Base-by-base conservation (phyloP, 805 yeast genomes). In the Monosporozyma solicola region DNA sequence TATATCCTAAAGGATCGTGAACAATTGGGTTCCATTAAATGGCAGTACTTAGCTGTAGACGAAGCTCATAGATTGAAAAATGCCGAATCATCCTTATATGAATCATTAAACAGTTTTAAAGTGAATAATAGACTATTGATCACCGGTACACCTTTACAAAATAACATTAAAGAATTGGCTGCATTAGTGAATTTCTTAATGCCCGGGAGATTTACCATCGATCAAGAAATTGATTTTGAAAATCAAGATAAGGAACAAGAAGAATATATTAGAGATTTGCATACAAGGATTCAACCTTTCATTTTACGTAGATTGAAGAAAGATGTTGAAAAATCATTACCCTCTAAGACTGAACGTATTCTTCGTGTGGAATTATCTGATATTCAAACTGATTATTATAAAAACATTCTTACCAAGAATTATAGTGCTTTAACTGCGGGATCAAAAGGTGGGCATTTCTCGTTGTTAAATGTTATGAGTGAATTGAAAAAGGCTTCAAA, bases 41-140 rank as follows among this genome's bases (percentile, higher is more conserved):
- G 99, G 99, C 97, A 91, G 67, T 94, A 85, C 66, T 72, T 95
- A 59, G 99, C 99, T 2, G 98, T 94, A 27, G 99, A 94, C 70
- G 99, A 94, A 72, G 99, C 99, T 5, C 99, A 94, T 72, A 79
- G 99, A 65, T 76, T 94, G 65, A 94, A 94, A 62, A 94, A 94
- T 66, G 87, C 96, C 0, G 97, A 91, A 67, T 83, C 94, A 31
- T 91, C 98, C 0, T 73, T 94, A 43, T 94, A 94, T 67, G 98
- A 92, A 65, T 84, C 96, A 2, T 75, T 94, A 54, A 79, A 76
- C 61, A 86, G 84, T 58, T 89, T 94, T 73, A 86, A 83, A 61
- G 94, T 85, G 10, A 78, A 83, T 2, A 94, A 94, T 70, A 76
- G 97, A 60, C 72, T 94, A 55, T 76, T 94, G 58, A 94, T 94